Conservation (phyloP, 345 rosid genomes). For the Populus ilicifolia region DNA sequence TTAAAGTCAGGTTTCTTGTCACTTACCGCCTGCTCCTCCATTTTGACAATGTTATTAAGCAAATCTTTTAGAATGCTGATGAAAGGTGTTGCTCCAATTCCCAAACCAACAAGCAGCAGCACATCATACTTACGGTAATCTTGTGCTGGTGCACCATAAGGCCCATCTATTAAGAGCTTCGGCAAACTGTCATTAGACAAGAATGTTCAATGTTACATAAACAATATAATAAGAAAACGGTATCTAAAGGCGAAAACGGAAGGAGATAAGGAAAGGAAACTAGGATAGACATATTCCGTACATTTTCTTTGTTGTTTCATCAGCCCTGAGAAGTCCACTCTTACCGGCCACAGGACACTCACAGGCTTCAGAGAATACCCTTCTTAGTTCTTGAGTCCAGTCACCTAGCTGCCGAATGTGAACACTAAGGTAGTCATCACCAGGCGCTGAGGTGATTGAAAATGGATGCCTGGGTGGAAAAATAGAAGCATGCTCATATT, state of each 20-base stretch:
- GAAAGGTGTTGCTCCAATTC: slow-evolving; percentile 98
- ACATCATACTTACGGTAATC: slow-evolving; percentile 87
- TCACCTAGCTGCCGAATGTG: slow-evolving; percentile 95
- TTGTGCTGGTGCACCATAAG: slow-evolving; percentile 98
- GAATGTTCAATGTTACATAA: background rate
- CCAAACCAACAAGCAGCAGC: slow-evolving; percentile 84
- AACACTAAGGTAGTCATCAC: slow-evolving; percentile 84
- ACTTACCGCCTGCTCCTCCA: slow-evolving; percentile 92
- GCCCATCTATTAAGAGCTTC: slow-evolving; percentile 91
- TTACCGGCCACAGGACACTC: slow-evolving; percentile 79
- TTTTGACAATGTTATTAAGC: slow-evolving; percentile 79
- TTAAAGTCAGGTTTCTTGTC: background rate
- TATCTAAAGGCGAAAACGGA: background rate
- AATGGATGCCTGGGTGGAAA: slow-evolving; percentile 84
- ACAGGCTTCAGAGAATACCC: slow-evolving; percentile 44
- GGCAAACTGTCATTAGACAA: slow-evolving; percentile 60
- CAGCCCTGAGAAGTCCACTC: slow-evolving; percentile 98
- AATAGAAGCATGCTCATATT: background rate
- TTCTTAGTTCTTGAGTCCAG: slow-evolving; percentile 95
- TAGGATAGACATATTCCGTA: slow-evolving; percentile 9
- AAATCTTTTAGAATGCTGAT: slow-evolving; percentile 93
- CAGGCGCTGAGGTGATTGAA: slow-evolving; percentile 97
- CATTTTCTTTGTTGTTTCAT: slow-evolving; percentile 88
- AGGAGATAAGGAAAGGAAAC: background rate
- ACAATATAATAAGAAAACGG: background rate